Conservation (phyloP, 805 yeast species). For the Lachancea nothofagi region DNA sequence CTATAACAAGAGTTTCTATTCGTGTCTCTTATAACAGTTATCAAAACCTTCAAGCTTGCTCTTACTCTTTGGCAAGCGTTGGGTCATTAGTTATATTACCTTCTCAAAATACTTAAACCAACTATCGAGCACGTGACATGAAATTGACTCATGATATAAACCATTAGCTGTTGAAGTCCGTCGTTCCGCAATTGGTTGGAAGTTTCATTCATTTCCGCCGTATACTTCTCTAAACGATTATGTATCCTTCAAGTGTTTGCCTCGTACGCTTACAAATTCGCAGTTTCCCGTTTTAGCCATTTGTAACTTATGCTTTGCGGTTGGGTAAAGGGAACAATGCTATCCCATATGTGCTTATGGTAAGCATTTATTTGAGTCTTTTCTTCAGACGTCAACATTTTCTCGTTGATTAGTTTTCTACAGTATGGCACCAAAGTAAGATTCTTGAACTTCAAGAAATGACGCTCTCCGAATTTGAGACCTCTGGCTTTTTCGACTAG, state of each 20-base stretch:
- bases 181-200: too few species aligned
- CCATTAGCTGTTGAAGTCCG: too few species aligned
- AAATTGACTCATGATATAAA: too few species aligned
- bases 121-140: too few species aligned
- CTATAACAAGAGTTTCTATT: too few species aligned
- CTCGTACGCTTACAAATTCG: conserved; percentile 12
- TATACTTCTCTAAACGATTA: background rate
- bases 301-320: conserved; percentile 54
- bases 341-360: conserved; percentile 52
- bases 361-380: conserved; percentile 62
- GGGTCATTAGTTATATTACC: too few species aligned
- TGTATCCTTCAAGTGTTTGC: background rate
- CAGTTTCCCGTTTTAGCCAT: conserved; percentile 65
- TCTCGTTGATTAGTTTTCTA: conserved; percentile 58
- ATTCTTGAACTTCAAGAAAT: conserved; percentile 70
- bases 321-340: conserved; percentile 45
- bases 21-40: too few species aligned
- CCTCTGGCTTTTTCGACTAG: conserved; percentile 42
- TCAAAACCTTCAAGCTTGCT: too few species aligned
- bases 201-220: too few species aligned
- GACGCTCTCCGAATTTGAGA: conserved; percentile 48
- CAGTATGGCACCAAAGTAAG: conserved; percentile 84
- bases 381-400: conserved; percentile 56
- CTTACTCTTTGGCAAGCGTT: too few species aligned
- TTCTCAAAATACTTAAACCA: too few species aligned